A percentile compares a stretch with the other conserved stretches of the same genome.
phyloP scores from a whole-genome alignment of 805 yeast species.

The Kluyveromyces dobzhanskii region DNA sequence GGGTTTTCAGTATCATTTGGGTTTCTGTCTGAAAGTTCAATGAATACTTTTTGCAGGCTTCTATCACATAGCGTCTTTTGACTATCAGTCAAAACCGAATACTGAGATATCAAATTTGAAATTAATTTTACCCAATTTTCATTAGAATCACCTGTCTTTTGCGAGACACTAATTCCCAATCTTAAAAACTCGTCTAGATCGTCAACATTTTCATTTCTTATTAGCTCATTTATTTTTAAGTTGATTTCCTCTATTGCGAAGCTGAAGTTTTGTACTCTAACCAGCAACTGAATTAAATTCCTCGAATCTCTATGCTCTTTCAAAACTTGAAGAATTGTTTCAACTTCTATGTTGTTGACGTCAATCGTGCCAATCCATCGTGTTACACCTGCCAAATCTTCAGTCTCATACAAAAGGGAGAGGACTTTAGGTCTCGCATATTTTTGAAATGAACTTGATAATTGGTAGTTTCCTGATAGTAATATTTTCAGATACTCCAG shows the following conservation, averaged over 20 bases:
- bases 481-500: constrained; percentile 16
- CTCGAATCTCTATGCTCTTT: constrained; percentile 10
- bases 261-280: constrained; percentile 11
- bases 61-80: constrained; percentile 10
- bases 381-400: neutral
- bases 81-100: constrained; percentile 4
- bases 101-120: constrained; percentile 15
- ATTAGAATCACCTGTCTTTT: constrained; percentile 1
- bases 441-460: neutral
- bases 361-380: constrained; percentile 13
- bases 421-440: neutral
- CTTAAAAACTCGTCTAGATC: constrained; percentile 7
- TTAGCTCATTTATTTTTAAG: constrained; percentile 13
- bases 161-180: constrained; percentile 11
- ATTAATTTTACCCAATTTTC: constrained; percentile 20
- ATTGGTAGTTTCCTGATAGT: constrained; percentile 1
- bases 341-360: constrained; percentile 9
- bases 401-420: neutral
- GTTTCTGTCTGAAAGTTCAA: constrained; percentile 14
- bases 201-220: constrained; percentile 3
- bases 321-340: constrained; percentile 9
- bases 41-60: constrained; percentile 15
- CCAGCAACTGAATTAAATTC: constrained; percentile 15
- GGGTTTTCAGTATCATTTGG: constrained; percentile 12
- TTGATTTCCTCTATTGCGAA: constrained; percentile 14